Conservation (phyloP, 768 basidiomycete genomes). For the Podaxis sp. region DNA sequence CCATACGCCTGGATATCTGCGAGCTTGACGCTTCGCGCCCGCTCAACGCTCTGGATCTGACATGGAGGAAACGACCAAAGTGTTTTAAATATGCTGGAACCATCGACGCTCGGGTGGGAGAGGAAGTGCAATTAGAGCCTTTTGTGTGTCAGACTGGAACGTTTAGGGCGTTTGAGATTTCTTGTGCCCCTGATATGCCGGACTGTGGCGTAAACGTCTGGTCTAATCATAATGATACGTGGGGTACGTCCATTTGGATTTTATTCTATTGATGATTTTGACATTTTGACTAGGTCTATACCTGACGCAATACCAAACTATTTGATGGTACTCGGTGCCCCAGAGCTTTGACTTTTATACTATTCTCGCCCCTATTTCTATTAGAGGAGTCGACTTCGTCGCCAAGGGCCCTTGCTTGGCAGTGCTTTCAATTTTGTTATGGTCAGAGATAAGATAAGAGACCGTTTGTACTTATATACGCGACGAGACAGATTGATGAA, state of each 20-base stretch:
- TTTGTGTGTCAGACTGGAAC: constrained; percentile 27
- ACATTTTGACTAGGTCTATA: constrained; percentile 22
- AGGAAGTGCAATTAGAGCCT: constrained; percentile 22
- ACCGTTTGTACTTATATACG: no score
- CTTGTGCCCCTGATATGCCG: constrained; percentile 22
- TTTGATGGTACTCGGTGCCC: background rate
- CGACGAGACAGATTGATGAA: no score
- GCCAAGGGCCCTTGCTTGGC: no score
- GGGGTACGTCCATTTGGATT: constrained; percentile 22
- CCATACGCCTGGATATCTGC: constrained; percentile 25
- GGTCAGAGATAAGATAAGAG: no score
- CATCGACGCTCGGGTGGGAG: constrained; percentile 25
- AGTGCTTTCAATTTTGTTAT: no score
- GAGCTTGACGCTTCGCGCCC: constrained; percentile 24
- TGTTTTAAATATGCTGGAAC: constrained; percentile 21
- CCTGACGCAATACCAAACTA: constrained; percentile 27
- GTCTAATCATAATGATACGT: constrained; percentile 30
- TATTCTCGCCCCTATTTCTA: background rate
- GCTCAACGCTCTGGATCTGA: constrained; percentile 22
- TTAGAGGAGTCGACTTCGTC: no score
- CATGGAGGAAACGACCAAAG: constrained; percentile 24
- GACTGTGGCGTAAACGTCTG: constrained; percentile 28
- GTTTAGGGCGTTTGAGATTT: constrained; percentile 27
- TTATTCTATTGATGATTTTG: background rate
- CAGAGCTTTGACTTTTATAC: no score